Evolutionary conservation across 176 grass and related monocot species (phyloP), one percentile per base, ranked within the genome.

Genomic region (Puccinellia tenuiflora): DNA sequence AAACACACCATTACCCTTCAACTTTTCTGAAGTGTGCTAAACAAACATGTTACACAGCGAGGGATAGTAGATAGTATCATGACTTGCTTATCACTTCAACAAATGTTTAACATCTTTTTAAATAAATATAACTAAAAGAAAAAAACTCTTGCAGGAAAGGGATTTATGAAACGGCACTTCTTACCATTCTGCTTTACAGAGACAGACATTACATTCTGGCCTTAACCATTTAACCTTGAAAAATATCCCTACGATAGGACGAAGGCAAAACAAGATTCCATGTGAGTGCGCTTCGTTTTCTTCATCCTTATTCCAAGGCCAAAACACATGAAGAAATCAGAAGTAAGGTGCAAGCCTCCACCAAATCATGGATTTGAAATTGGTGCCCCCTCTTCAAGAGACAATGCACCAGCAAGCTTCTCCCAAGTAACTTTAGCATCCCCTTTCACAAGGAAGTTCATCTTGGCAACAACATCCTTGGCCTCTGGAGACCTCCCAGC

Each of bases 391-490:
- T 92, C 73, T 73, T 73, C 57, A 68, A 92, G 79, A 63, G 93
- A 87, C 17, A 96, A 68, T 75, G 85, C 86, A 76, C 74, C 75
- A 61, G 81, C 82, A 81, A 94, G 9, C 74, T 99, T 96, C 82
- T 77, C 89, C 93, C 93, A 96, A 51, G 91, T 81, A 90, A 83
- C 75, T 40, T 87, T 88, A 79, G 93, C 87, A 82, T 92, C 89
- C 13, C 85, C 93, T 83, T 87, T 92, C 24, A 89, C 78, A 85
- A 92, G 65, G 43, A 78, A 56, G n/a, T 61, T 85, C 87, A 96
- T 96, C 66, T 88, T 96, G 13, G 88, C 68, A 51, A 84, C 81
- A 84, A 99, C 79, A 81, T 88, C 73, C 82, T 89, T 90, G 5
- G 87, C 91, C 61, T 94, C 91, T 35, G 60, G 34, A 86, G 92